A percentile compares a stretch with the other conserved stretches of the same genome.
phyloP scores from a whole-genome alignment of 306 rosid genomes.

The Notholithocarpus densiflorus region DNA sequence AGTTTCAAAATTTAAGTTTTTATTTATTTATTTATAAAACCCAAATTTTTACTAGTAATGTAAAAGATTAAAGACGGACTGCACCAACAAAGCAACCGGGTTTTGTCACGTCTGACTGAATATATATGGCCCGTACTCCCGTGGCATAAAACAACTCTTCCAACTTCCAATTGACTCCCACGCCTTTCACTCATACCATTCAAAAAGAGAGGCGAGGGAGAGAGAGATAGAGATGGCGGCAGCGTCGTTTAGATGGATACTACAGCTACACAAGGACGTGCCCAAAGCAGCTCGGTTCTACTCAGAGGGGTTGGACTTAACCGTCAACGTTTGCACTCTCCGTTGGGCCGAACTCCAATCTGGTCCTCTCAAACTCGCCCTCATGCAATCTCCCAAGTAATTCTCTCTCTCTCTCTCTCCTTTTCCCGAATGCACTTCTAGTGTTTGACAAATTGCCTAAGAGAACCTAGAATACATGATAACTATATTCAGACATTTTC shows the following conservation, averaged over 20 bases:
- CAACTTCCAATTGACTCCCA: too few relatives aligned
- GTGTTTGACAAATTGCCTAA: conserved; percentile 44
- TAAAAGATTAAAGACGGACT: too few relatives aligned
- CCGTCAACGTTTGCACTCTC: conserved; percentile 65
- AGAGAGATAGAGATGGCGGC: conserved; percentile 35
- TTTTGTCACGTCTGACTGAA: too few relatives aligned
- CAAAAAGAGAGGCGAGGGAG: too few relatives aligned
- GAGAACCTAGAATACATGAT: not conserved
- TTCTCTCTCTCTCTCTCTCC: not conserved
- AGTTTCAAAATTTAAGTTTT: too few relatives aligned
- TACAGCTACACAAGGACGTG: conserved; percentile 77
- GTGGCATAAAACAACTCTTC: too few relatives aligned
- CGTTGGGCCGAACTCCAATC: conserved; percentile 92
- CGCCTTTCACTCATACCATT: too few relatives aligned
- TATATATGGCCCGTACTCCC: too few relatives aligned
- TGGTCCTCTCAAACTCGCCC: conserved; percentile 78
- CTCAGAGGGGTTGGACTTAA: conserved; percentile 75
- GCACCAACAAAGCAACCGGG: too few relatives aligned
- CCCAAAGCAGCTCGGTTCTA: conserved; percentile 83
- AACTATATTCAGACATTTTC: not conserved
- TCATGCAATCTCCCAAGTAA: conserved; percentile 70
- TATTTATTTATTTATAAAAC: too few relatives aligned
- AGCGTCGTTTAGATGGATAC: conserved; percentile 74
- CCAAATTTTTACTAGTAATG: too few relatives aligned
- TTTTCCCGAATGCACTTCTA: conserved; percentile 8